Conservation (phyloP, 371 early-diverging fungal genomes). For the Phascolomyces articulosus region DNA sequence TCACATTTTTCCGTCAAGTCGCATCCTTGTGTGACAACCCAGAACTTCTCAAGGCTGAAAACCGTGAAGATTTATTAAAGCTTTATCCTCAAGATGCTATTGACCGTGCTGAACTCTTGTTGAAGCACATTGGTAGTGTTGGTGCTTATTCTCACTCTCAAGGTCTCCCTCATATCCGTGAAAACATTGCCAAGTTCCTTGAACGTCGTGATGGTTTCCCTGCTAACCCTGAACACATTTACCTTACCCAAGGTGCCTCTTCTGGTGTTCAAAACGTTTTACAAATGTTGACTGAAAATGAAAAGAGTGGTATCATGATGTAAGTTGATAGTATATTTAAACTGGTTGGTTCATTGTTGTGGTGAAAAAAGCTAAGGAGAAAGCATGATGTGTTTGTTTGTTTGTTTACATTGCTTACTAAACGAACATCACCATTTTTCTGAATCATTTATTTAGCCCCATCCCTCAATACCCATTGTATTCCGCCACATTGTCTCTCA, state of each 20-base stretch:
- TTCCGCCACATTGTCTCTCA: slow-evolving; percentile 83
- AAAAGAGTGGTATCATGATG: slow-evolving; percentile 50
- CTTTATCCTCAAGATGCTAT: slow-evolving; percentile 88
- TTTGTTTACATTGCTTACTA: neutral
- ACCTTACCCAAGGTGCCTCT: slow-evolving; percentile 89
- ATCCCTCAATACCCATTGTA: slow-evolving; percentile 98
- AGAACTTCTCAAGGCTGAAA: slow-evolving; percentile 70
- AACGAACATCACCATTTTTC: too few relatives aligned
- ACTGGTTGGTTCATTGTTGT: too few relatives aligned
- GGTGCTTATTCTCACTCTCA: slow-evolving; percentile 97
- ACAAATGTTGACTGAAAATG: slow-evolving; percentile 77
- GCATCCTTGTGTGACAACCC: slow-evolving; percentile 71
- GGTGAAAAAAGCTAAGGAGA: neutral
- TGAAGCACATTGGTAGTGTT: slow-evolving; percentile 71
- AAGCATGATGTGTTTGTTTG: neutral
- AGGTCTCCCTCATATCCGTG: slow-evolving; percentile 83
- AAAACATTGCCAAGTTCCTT: slow-evolving; percentile 87
- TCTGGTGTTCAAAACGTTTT: slow-evolving; percentile 90
- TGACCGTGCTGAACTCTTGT: slow-evolving; percentile 75
- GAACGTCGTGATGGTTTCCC: slow-evolving; percentile 87
- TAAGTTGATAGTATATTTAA: neutral
- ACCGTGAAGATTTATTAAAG: slow-evolving; percentile 44
- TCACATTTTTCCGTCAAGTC: slow-evolving; percentile 93
- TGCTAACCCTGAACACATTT: slow-evolving; percentile 82
- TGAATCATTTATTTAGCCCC: slow-evolving; percentile 59